These are phyloP conservation scores for Candida tallmaniae DNA, from an alignment of 805 yeast genomes.

Conservation along the genomic window DNA sequence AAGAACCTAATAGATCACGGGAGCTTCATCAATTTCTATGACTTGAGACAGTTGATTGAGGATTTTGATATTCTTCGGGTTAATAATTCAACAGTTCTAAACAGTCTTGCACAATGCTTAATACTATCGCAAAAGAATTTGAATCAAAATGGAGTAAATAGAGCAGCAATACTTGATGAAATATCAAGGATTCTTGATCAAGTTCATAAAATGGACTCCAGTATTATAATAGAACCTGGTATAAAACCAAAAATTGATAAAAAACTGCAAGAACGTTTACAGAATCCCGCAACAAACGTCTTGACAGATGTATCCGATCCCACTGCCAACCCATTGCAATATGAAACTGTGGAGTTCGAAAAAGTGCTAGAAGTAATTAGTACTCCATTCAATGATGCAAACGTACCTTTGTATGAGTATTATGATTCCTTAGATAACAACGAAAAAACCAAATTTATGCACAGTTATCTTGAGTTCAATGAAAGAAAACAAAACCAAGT, in stretches of 20 bases:
- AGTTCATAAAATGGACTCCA: not conserved
- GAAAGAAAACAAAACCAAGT: conserved; percentile 22
- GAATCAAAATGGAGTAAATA: not conserved
- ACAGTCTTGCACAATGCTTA: conserved; percentile 6
- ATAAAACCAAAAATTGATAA: not conserved
- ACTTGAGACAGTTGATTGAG: conserved; percentile 5
- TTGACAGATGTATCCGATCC: not conserved
- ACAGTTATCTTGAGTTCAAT: conserved; percentile 20
- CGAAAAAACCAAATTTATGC: conserved; percentile 18
- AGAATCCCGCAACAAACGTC: not conserved
- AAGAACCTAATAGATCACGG: conserved; percentile 7
- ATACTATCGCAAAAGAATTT: conserved; percentile 7
- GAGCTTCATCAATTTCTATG: conserved; percentile 8
- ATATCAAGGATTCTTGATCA: not conserved
- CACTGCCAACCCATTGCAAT: not conserved
- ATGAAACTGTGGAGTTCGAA: conserved; percentile 14
- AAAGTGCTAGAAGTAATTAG: conserved; percentile 21
- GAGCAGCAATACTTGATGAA: not conserved
- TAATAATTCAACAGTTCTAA: not conserved
- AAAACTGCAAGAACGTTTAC: not conserved
- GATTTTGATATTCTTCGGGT: conserved; percentile 1
- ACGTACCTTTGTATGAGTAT: conserved; percentile 15
- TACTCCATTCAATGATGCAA: conserved; percentile 8
- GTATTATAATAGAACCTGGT: not conserved
- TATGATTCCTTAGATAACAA: conserved; percentile 13